Evolutionary conservation across 257 asterid species (phyloP).

Genomic region (Salvia rosmarinus): DNA sequence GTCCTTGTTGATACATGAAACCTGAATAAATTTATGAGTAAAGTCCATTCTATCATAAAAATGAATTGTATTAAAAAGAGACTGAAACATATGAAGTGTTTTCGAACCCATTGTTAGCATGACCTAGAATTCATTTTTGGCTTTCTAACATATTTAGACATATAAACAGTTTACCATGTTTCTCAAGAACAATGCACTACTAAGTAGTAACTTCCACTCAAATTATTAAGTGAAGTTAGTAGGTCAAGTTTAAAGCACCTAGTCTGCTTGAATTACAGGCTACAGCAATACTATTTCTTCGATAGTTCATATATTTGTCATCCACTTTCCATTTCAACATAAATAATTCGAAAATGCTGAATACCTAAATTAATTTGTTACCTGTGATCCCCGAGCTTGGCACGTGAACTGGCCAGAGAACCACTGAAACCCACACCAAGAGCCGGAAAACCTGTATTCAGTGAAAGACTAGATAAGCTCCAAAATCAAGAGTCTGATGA

Average conservation of each 20-base stretch:
- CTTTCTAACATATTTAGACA: conserved; percentile 7
- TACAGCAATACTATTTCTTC: background rate
- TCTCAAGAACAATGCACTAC: conserved; percentile 2
- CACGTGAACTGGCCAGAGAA: conserved; percentile 70
- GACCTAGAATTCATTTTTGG: conserved; percentile 1
- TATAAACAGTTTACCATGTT: background rate
- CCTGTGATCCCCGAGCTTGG: conserved; percentile 96
- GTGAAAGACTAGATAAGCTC: conserved; percentile 20
- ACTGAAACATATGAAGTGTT: background rate
- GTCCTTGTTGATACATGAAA: conserved; percentile 90
- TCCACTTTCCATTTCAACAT: background rate
- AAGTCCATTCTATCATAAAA: conserved; percentile 14
- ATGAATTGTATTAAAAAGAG: background rate
- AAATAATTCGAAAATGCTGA: conserved; percentile 14
- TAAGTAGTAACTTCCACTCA: background rate
- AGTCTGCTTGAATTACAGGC: background rate
- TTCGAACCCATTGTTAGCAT: conserved; percentile 13
- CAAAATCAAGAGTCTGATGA: conserved; percentile 18
- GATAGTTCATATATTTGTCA: background rate
- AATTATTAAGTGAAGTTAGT: conserved; percentile 2
- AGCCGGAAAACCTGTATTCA: conserved; percentile 63
- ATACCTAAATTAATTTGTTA: conserved; percentile 27
- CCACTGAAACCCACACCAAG: conserved; percentile 94
- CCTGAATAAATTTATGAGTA: conserved; percentile 46
- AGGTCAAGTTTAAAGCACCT: conserved; percentile 8